Evolutionary conservation across 768 basidiomycete genomes (phyloP).

Genomic region (Boletus sp.): DNA sequence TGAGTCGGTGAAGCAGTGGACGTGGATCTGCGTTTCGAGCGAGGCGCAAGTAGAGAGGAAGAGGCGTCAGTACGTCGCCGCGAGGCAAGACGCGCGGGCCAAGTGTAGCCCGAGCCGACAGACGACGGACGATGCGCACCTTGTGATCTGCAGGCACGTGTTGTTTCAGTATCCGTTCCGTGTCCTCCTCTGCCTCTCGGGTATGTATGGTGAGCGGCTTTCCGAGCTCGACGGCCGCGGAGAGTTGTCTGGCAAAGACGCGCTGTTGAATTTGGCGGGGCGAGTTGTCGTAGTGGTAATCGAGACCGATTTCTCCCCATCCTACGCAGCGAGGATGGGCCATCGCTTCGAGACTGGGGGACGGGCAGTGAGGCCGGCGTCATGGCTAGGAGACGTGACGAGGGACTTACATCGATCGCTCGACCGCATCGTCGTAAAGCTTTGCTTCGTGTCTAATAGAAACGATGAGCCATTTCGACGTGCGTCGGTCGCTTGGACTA

Average conservation of each 20-base stretch:
- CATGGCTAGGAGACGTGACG: not conserved
- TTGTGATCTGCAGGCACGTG: conserved; percentile 70
- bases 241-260: conserved; percentile 68
- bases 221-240: conserved; percentile 59
- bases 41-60: not conserved
- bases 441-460: conserved; percentile 64
- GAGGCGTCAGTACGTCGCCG: not conserved
- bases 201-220: conserved; percentile 88
- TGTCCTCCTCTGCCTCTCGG: conserved; percentile 82
- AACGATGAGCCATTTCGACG: not conserved
- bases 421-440: conserved; percentile 63
- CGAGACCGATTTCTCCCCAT: conserved; percentile 87
- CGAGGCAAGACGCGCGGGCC: not conserved
- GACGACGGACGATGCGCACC: conserved; percentile 34
- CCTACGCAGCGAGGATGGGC: conserved; percentile 79
- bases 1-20: conserved; percentile 87
- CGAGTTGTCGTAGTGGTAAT: conserved; percentile 81
- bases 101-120: no score
- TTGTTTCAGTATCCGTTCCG: conserved; percentile 73
- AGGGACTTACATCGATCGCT: conserved; percentile 58
- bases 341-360: conserved; percentile 68
- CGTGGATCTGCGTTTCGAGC: conserved; percentile 55
- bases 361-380: not conserved
- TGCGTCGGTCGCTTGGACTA: not conserved
- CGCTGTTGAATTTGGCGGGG: conserved; percentile 65